These are phyloP conservation scores for Rhodomyrtus psidioides DNA, from an alignment of 441 rosid genomes.

Conservation along the genomic window DNA sequence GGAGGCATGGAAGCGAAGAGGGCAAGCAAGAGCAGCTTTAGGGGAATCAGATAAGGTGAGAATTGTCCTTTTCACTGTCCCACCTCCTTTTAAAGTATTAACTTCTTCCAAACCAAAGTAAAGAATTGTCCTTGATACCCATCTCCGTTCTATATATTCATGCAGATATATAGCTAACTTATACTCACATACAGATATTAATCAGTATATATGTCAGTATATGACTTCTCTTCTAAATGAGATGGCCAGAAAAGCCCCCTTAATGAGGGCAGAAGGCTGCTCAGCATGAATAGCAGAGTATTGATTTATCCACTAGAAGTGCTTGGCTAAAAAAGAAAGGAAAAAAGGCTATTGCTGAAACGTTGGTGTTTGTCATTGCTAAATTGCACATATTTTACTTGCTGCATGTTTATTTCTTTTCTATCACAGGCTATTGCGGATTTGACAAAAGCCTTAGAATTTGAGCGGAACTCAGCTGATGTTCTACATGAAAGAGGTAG, in stretches of 20 bases:
- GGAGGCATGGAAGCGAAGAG: slow-evolving; percentile 99
- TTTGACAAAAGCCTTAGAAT: slow-evolving; percentile 84
- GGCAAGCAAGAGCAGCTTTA: slow-evolving; percentile 97
- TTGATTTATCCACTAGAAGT: background rate
- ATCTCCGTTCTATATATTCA: background rate
- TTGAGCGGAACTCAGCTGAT: slow-evolving; percentile 86
- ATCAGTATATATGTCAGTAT: background rate
- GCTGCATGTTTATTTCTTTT: slow-evolving; percentile 4
- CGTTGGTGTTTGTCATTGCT: background rate
- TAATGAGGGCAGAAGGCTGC: background rate
- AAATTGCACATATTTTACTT: slow-evolving; percentile 1
- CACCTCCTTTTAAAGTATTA: background rate
- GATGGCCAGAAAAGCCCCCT: background rate
- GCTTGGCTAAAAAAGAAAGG: background rate
- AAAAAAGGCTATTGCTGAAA: background rate
- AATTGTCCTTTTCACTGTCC: slow-evolving; percentile 7
- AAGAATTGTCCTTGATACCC: background rate
- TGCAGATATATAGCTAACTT: background rate
- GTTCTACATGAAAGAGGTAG: slow-evolving; percentile 95
- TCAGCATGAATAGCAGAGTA: background rate
- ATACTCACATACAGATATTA: background rate
- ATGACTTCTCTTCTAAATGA: background rate
- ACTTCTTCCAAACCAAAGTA: background rate
- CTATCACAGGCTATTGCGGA: slow-evolving; percentile 82
- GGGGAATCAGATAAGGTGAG: slow-evolving; percentile 85